These are phyloP conservation scores for Aspergillus sp. DNA, from an alignment of 2,329 filamentous ascomycete species.

Conservation along the genomic window DNA sequence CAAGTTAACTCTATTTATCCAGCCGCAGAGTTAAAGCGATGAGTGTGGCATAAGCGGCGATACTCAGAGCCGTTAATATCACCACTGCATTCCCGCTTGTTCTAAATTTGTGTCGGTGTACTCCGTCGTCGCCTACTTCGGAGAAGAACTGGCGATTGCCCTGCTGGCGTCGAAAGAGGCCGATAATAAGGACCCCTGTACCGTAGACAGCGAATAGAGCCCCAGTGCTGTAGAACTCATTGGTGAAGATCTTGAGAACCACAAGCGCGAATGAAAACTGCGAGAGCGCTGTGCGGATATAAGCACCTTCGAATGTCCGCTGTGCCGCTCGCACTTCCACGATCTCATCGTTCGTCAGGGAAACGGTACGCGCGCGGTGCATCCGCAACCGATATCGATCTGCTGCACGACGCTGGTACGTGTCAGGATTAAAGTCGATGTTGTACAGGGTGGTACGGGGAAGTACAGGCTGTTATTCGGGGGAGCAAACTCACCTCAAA, in stretches of 20 bases:
- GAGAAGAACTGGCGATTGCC: slow-evolving; percentile 91
- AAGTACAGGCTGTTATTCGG: background rate
- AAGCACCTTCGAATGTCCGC: slow-evolving; percentile 94
- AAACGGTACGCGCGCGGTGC: slow-evolving; percentile 79
- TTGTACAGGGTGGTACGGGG: slow-evolving; percentile 1
- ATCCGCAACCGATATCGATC: slow-evolving; percentile 75
- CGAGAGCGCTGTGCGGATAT: slow-evolving; percentile 88
- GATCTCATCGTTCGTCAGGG: slow-evolving; percentile 79
- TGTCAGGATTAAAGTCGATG: slow-evolving; percentile 13
- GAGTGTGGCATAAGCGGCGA: slow-evolving; percentile 61
- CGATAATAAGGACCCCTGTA: slow-evolving; percentile 76
- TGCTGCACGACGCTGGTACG: slow-evolving; percentile 60
- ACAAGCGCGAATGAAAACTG: slow-evolving; percentile 95
- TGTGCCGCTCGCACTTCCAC: slow-evolving; percentile 94
- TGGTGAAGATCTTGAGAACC: slow-evolving; percentile 93
- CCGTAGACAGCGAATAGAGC: slow-evolving; percentile 93
- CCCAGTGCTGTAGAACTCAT: slow-evolving; percentile 96
- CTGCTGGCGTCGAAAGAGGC: slow-evolving; percentile 82
- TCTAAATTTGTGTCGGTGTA: slow-evolving; percentile 61
- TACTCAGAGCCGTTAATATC: slow-evolving; percentile 60
- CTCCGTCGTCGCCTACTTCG: slow-evolving; percentile 56
- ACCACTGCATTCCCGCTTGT: slow-evolving; percentile 67
- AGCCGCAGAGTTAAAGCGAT: slow-evolving; percentile 59
- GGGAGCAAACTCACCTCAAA: slow-evolving; percentile 26
- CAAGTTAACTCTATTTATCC: slow-evolving; percentile 20